Evolutionary conservation across 805 yeast species (phyloP).

Genomic region (Myxozyma geophila): DNA sequence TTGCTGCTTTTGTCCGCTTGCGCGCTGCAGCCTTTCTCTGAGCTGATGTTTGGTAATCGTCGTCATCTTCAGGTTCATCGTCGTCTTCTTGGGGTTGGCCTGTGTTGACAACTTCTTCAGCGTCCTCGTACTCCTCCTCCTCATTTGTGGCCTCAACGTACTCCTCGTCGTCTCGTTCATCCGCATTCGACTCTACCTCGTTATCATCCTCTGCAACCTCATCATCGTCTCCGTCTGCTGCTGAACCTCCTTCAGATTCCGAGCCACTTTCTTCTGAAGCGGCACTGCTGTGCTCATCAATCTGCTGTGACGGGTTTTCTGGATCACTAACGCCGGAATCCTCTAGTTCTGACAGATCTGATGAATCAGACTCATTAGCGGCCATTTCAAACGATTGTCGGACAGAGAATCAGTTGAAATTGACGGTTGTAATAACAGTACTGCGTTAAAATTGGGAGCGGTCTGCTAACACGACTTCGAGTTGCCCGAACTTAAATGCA

Average conservation of each 20-base stretch:
- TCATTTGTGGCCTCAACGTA: not conserved
- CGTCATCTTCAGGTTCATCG: constrained; percentile 32
- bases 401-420: not conserved
- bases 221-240: constrained; percentile 7
- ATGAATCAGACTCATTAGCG: constrained; percentile 17
- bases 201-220: constrained; percentile 13
- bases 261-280: not conserved
- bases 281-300: not conserved
- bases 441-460: no score
- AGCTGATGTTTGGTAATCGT: constrained; percentile 1
- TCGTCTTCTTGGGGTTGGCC: constrained; percentile 9
- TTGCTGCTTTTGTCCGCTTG: constrained; percentile 3
- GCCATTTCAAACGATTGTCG: not conserved
- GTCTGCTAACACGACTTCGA: no score
- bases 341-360: constrained; percentile 29
- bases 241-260: not conserved
- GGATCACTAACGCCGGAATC: constrained; percentile 13
- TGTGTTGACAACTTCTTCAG: constrained; percentile 6
- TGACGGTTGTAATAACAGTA: no score
- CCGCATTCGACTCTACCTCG: constrained; percentile 11
- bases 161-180: constrained; percentile 26
- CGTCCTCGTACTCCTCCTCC: constrained; percentile 13
- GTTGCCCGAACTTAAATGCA: no score
- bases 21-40: constrained; percentile 1
- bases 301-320: not conserved